Evolutionary conservation across 805 yeast species (phyloP), one percentile per base, ranked within the genome.

Genomic region (Alloascoidea africana): DNA sequence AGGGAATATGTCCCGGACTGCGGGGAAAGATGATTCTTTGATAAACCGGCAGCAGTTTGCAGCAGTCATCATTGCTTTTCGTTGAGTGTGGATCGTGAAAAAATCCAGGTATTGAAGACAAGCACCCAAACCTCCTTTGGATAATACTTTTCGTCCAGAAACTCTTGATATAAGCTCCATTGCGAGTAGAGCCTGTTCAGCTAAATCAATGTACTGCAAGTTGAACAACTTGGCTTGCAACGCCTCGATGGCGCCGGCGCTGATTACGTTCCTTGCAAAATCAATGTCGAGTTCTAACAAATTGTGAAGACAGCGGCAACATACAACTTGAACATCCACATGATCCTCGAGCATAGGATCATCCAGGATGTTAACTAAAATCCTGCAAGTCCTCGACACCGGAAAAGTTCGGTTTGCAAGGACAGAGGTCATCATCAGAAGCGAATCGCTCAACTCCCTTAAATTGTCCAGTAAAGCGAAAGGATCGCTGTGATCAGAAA

Each of bases 161-260:
- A 65, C 65, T 41, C 76, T 58, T 1, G 86, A 73, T 13, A 80
- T 71, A 53, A 71, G 63, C 50, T 78, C 87, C 35, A 80, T 58
- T 0, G 87, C 74, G 49, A 78, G 87, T 32, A 86, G 57, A 0
- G 86, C 85, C 55, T 87, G 96, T 51, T 89, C 98, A 0, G 95
- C 94, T 38, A 89, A 62, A 52, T 89, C 98, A 38, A 89, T 87
- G 51, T 73, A 87, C 39, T 76, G 73, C 14, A 89, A 77, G 43
- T 84, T 93, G 40, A 70, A 49, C 27, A 91, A 55, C 42, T 80
- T 81, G 4, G 64, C 59, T 45, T 79, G 71, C 17, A 91, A 61
- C 0, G 71, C 73, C 34, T 73, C 76, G 4, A 86, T 67, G 0
- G 77, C 79, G 32, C 79, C 78, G 14, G 71, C 71, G 15, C 67